Base-by-base conservation (phyloP, 2,329 filamentous ascomycete genomes). In the Penicillium sp. region DNA sequence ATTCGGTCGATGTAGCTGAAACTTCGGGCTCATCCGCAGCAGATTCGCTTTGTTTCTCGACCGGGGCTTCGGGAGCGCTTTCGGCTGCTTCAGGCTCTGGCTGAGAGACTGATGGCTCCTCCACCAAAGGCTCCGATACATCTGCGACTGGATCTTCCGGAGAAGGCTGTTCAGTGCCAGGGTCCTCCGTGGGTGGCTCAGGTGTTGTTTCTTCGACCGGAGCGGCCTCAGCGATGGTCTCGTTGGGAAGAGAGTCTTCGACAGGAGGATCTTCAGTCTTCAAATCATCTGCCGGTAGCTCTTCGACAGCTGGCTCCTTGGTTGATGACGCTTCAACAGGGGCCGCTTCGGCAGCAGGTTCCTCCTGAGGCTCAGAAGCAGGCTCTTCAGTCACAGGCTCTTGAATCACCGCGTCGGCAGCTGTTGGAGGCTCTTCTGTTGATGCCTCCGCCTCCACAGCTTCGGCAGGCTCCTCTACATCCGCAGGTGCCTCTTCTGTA, bases 161-260 rank as follows among this genome's bases (percentile, higher is more conserved):
- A 25, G 53, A 59, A 60, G 49, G 16, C 33, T 60, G 52, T 19
- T 66, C 61, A n/a, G 58, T 26, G 19, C 52, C 45, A 54, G 57
- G 13, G 19, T 70, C 69, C 46, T 68, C 64, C 14, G 49, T 52
- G 10, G 65, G 28, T 28, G 65, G 37, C n/a, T 65, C 60, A n/a
- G 58, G 22, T 11, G 46, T 14, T 22, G 65, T 55, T 26, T 43
- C 35, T 22, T 58, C 57, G 46, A 56, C 26, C 25, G 51, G 38
- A 7, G 11, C n/a, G 1, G 35, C 42, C 16, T 53, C 54, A 38
- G 52, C 19, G n/a, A 45, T 19, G 28, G 28, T 2, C 13, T 54
- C 49, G 28, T 54, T 55, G 25, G 55, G 43, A 33, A 51, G 37
- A 14, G 53, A 14, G 8, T 63, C 67, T 42, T 66, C 60, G 11